Evolutionary conservation across 441 rosid genomes (phyloP).

Genomic region (Aleurites moluccanus): DNA sequence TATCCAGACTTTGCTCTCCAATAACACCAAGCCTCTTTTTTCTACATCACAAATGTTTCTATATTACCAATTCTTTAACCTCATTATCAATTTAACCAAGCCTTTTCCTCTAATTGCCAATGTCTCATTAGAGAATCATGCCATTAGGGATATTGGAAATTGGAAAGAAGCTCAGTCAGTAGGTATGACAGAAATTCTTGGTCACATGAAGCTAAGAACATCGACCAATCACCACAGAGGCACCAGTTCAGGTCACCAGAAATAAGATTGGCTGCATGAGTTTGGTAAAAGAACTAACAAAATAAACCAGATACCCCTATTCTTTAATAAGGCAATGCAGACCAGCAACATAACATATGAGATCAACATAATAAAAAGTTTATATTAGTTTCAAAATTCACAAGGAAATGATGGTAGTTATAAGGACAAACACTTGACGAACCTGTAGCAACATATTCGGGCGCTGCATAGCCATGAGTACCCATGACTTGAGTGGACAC

Average conservation of each 20-base stretch:
- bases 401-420: too few relatives aligned
- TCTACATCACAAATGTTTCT: not conserved
- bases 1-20: not conserved
- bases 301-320: conserved; percentile 6
- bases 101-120: not conserved
- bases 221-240: not conserved
- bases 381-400: too few relatives aligned
- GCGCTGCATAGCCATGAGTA: conserved; percentile 93
- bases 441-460: conserved; percentile 90
- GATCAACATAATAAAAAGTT: conserved; percentile 6
- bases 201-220: not conserved
- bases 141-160: not conserved
- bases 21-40: not conserved
- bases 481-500: conserved; percentile 93
- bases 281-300: conserved; percentile 1
- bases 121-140: not conserved
- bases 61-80: not conserved
- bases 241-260: conserved; percentile 9
- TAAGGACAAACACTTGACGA: conserved; percentile 15
- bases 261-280: not conserved
- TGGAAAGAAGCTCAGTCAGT: not conserved
- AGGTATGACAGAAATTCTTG: not conserved
- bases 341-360: not conserved
- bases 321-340: not conserved
- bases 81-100: not conserved